phyloP scores from a whole-genome alignment of 495 filamentous ascomycete genomes.

The Aspergillus ellipticus region DNA sequence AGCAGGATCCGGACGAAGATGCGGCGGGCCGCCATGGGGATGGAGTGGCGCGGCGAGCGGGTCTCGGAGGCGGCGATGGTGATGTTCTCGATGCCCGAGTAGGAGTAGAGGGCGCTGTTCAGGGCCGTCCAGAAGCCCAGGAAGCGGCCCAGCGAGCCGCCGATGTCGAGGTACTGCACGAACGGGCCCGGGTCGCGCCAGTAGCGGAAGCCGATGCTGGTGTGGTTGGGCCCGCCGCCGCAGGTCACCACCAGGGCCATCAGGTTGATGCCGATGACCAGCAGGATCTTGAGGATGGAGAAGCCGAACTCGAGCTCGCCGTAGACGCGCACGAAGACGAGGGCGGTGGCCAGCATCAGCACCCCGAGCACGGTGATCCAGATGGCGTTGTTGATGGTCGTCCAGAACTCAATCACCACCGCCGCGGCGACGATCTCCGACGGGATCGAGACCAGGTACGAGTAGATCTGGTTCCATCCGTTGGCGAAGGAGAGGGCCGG shows the following conservation, averaged over 20 bases:
- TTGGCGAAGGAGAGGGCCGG: constrained; percentile 67
- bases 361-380: constrained; percentile 46
- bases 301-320: constrained; percentile 47
- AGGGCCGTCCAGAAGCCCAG: constrained; percentile 39
- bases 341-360: constrained; percentile 40
- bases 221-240: constrained; percentile 23
- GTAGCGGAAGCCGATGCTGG: constrained; percentile 37
- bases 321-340: constrained; percentile 40
- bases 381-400: constrained; percentile 36
- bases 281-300: constrained; percentile 41
- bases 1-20: constrained; percentile 79
- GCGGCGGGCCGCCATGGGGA: constrained; percentile 72
- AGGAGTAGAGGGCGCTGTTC: constrained; percentile 41
- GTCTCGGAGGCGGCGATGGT: constrained; percentile 77
- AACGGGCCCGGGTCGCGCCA: constrained; percentile 50
- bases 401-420: constrained; percentile 7
- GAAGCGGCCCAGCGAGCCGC: constrained; percentile 38
- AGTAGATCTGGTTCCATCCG: constrained; percentile 60
- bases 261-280: constrained; percentile 44
- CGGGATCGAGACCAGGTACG: background rate
- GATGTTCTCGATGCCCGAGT: constrained; percentile 63
- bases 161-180: constrained; percentile 33
- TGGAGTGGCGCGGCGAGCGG: constrained; percentile 65
- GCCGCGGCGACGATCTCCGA: constrained; percentile 6
- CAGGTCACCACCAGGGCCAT: constrained; percentile 47